phyloP scores from a whole-genome alignment of 345 rosid genomes.

The Salix udensis region DNA sequence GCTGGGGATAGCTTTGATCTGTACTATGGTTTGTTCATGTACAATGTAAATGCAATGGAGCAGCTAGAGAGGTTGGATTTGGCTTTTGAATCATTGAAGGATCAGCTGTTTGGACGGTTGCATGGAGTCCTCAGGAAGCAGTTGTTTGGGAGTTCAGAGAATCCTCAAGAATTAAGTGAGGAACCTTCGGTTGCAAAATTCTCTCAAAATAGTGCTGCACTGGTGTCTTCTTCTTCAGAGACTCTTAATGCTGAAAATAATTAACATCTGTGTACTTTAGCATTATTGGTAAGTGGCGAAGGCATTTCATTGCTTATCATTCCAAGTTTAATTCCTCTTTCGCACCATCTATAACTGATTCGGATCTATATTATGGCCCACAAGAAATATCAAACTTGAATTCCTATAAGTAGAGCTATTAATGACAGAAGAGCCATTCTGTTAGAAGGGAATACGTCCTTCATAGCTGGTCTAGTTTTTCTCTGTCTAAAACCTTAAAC shows the following conservation, averaged over 20 bases:
- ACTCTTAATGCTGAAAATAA: conserved; percentile 9
- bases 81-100: conserved; percentile 66
- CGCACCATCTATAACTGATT: not conserved
- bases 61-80: conserved; percentile 66
- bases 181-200: conserved; percentile 17
- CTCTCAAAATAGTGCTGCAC: conserved; percentile 22
- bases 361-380: not conserved
- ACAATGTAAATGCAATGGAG: conserved; percentile 80
- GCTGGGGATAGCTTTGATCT: conserved; percentile 83
- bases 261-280: conserved; percentile 7
- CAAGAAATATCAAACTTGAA: not conserved
- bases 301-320: not conserved
- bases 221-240: conserved; percentile 12
- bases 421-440: not conserved
- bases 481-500: too few relatives aligned
- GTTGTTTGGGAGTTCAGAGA: conserved; percentile 41
- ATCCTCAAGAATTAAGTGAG: conserved; percentile 19
- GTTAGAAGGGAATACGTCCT: not conserved
- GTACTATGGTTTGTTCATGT: conserved; percentile 71
- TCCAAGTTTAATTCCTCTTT: not conserved
- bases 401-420: not conserved
- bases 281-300: not conserved
- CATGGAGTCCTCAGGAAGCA: conserved; percentile 54
- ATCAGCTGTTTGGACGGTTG: conserved; percentile 62
- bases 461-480: too few relatives aligned